Base-by-base conservation (phyloP, 1,284 basidiomycete genomes). In the Pterula multifida region DNA sequence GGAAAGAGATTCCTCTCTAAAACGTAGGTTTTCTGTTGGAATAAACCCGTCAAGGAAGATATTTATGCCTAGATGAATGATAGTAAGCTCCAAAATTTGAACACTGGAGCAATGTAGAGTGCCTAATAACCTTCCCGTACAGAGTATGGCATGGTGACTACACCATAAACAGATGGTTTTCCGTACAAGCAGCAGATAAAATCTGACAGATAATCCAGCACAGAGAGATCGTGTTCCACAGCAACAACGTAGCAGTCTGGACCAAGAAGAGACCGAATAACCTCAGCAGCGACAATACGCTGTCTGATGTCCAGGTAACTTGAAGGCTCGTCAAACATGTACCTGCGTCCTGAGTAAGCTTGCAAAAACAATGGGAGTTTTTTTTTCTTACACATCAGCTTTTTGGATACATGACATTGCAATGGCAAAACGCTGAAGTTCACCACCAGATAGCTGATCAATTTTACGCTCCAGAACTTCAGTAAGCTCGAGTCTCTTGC, bases 11-110 rank as follows among this genome's bases (percentile, higher is more conserved):
- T 96, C 94, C 57, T 96, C 84, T 48, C 93, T 83, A 81, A 97
- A 97, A 53, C 94, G 90, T 60, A 98, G 66, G 68, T 98, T 98
- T 67, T 97, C 93, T n/a, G 94, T 96, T 3, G 94, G 94, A 58
- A 97, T 91, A 71, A 92, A 92, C 49, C 93, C 93, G 62, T 98
- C 94, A 52, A 98, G 73, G 79, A 97, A 97, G 60, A 96, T 96
- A 70, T 97, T 97, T 73, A 98, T 96, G 58, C 93, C 90, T 89
- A 56, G 3, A 36, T 26, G 2, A 22, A 12, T 12, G 12, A 44
- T 60, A 50, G 36, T 50, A 22, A 12, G 35, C 48, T 54, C n/a
- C 47, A 26, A 19, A 45, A 17, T 32, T 11, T n/a, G n/a, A n/a
- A n/a, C n/a, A n/a, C 25, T 15, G 45, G 25, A 46, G 54, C 47